Base-by-base conservation (phyloP, 306 rosid species). In the Medicago ruthenica region DNA sequence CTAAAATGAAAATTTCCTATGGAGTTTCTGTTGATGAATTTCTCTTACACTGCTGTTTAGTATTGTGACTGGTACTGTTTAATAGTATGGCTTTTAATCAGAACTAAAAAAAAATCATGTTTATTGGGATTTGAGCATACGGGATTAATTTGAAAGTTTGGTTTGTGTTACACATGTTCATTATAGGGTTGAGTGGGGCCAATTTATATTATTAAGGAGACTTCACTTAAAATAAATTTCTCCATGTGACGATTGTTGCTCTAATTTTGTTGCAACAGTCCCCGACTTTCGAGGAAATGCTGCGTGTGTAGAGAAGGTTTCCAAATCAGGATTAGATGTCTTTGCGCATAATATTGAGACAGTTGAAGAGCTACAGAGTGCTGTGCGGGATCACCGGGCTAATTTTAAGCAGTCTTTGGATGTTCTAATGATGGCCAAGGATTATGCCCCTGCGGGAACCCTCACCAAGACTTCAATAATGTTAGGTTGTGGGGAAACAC, bases 401-500 rank as follows among this genome's bases (percentile, higher is more conserved):
- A 96, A 92, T 79, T 92, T 96, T 73, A 90, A 88, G 67, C 99
- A 92, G 76, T 96, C 98, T 40, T 67, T 96, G 61, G 96, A 96
- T 66, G 99, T 96, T 82, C 83, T 96, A n/a, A 82, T 85, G 88
- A 85, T 86, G 96, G 99, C 99, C 50, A 96, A 96, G 71, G 93
- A 87, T 21, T 79, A 70, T 71, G 92, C 98, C 79, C 98, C 98
- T 31, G 81, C 86, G 0, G 99, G 98, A 63, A 96, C 98, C 47
- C 94, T 96, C 62, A 92, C 99, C 17, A 96, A 96, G 85, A 96
- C 99, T 73, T 96, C 99, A 42, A 74, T 96, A 65, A 96, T 96
- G 99, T 89, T 96, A 73, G 99, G 99, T 62, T 96, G 99, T 71
- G 99, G 99, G 64, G 99, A 96, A 81, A 89, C 97, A 77, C 97